phyloP scores from a whole-genome alignment of 352 stramenopile genomes.

The Phytophthora multivora region DNA sequence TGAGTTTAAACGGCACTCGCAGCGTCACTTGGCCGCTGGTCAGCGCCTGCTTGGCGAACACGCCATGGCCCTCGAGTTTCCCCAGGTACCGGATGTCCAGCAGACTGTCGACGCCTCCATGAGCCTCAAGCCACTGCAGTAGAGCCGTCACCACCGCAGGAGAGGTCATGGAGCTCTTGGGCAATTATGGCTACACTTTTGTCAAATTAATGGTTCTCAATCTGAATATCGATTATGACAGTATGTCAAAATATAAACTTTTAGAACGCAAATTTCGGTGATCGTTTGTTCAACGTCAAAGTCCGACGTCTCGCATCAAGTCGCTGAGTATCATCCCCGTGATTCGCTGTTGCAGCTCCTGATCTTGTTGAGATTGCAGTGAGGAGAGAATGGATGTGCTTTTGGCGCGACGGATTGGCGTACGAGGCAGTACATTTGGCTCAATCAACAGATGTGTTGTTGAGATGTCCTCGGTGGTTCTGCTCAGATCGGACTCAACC shows the following conservation, averaged over 20 bases:
- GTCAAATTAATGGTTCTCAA: slow-evolving; percentile 17
- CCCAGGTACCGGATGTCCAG: slow-evolving; percentile 52
- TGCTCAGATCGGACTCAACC: slow-evolving; percentile 23
- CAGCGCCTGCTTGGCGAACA: slow-evolving; percentile 51
- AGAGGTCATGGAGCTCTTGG: slow-evolving; percentile 38
- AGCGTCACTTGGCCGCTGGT: slow-evolving; percentile 45
- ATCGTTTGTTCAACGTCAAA: slow-evolving; percentile 19
- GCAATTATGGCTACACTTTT: slow-evolving; percentile 14
- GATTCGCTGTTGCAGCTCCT: slow-evolving; percentile 42
- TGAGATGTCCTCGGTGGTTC: slow-evolving; percentile 11
- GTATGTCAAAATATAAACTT: slow-evolving; percentile 15
- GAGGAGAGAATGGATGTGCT: slow-evolving; percentile 33
- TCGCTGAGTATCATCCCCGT: slow-evolving; percentile 42
- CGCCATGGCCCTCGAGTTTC: slow-evolving; percentile 49
- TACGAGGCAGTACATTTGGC: slow-evolving; percentile 16
- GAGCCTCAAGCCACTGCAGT: slow-evolving; percentile 42
- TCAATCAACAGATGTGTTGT: background rate
- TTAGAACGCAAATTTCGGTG: slow-evolving; percentile 11
- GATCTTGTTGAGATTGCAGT: slow-evolving; percentile 29
- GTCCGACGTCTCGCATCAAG: slow-evolving; percentile 19
- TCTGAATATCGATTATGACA: slow-evolving; percentile 10
- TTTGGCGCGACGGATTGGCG: slow-evolving; percentile 33
- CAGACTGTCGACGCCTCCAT: slow-evolving; percentile 33
- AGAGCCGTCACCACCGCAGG: slow-evolving; percentile 32
- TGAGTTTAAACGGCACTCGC: slow-evolving; percentile 55